Evolutionary conservation across 352 stramenopile genomes (phyloP).

Genomic region (Elongisporangium prolatum): DNA sequence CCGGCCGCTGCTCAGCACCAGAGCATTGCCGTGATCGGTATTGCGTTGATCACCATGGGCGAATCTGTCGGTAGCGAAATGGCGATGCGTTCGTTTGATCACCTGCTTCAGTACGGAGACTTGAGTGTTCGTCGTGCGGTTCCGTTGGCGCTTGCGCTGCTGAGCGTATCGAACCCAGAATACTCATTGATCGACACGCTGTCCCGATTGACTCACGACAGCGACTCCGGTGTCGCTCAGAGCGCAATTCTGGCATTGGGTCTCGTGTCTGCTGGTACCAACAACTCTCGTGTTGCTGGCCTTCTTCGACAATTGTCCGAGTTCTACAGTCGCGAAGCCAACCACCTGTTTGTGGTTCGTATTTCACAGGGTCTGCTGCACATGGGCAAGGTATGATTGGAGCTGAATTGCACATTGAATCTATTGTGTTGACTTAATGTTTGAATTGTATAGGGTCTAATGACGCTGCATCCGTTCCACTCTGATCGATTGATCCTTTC

Average conservation of each 20-base stretch:
- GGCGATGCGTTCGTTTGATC: slow-evolving; percentile 97
- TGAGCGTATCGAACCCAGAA: slow-evolving; percentile 97
- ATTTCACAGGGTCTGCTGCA: slow-evolving; percentile 98
- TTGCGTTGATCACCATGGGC: slow-evolving; percentile 97
- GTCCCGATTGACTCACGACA: slow-evolving; percentile 97
- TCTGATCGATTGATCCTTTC: slow-evolving; percentile 92
- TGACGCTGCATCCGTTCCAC: slow-evolving; percentile 98
- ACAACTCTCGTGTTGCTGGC: slow-evolving; percentile 98
- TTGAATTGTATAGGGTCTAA: slow-evolving; percentile 74
- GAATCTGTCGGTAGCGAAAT: slow-evolving; percentile 98
- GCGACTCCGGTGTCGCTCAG: slow-evolving; percentile 95
- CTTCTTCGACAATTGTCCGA: slow-evolving; percentile 96
- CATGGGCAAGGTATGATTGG: slow-evolving; percentile 92
- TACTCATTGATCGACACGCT: slow-evolving; percentile 96
- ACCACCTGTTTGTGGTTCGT: slow-evolving; percentile 97
- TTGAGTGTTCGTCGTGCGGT: slow-evolving; percentile 96
- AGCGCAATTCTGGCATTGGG: slow-evolving; percentile 97
- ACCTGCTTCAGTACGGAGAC: slow-evolving; percentile 99
- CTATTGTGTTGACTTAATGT: slow-evolving; percentile 4
- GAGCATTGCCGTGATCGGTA: slow-evolving; percentile 95
- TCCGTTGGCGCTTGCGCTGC: slow-evolving; percentile 94
- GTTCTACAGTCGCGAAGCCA: slow-evolving; percentile 97
- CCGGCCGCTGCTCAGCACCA: slow-evolving; percentile 80
- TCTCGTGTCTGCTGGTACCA: slow-evolving; percentile 97
- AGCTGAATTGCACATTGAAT: background rate